phyloP scores from a whole-genome alignment of 805 yeast species.

The Pichia insulana region DNA sequence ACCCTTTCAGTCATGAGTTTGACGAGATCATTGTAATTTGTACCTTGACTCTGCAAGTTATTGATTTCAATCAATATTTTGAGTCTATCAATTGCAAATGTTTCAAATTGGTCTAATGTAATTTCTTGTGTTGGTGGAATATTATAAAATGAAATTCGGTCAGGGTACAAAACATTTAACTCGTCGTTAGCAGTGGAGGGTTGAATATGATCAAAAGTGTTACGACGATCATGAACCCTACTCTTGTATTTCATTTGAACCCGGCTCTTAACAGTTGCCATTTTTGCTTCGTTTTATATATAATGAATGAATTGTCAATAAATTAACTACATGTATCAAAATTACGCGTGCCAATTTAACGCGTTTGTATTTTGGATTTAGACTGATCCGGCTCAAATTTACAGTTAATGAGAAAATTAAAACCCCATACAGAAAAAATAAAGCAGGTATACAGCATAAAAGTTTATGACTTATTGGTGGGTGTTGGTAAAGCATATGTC shows the following conservation, averaged over 20 bases:
- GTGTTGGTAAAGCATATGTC: too few relatives aligned
- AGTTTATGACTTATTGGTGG: too few relatives aligned
- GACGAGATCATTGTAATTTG: conserved; percentile 57
- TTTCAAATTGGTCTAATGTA: conserved; percentile 86
- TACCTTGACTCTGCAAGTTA: conserved; percentile 57
- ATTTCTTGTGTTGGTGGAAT: conserved; percentile 77
- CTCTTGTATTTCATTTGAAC: neutral
- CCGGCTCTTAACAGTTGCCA: neutral
- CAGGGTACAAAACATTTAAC: conserved; percentile 31
- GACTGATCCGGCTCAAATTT: too few relatives aligned
- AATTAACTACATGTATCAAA: too few relatives aligned
- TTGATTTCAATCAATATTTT: conserved; percentile 80
- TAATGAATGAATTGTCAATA: too few relatives aligned
- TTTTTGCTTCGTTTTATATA: conserved; percentile 45
- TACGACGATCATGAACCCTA: neutral
- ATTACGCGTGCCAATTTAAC: too few relatives aligned
- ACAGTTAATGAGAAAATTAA: too few relatives aligned
- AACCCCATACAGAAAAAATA: too few relatives aligned
- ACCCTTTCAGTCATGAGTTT: conserved; percentile 56
- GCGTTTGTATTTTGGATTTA: too few relatives aligned
- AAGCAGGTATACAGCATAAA: too few relatives aligned
- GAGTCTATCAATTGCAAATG: conserved; percentile 91
- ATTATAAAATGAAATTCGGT: conserved; percentile 66
- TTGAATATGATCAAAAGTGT: conserved; percentile 36
- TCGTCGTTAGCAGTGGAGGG: conserved; percentile 16